Evolutionary conservation across 805 yeast genomes (phyloP).

Genomic region (Yarrowia phangngaensis): DNA sequence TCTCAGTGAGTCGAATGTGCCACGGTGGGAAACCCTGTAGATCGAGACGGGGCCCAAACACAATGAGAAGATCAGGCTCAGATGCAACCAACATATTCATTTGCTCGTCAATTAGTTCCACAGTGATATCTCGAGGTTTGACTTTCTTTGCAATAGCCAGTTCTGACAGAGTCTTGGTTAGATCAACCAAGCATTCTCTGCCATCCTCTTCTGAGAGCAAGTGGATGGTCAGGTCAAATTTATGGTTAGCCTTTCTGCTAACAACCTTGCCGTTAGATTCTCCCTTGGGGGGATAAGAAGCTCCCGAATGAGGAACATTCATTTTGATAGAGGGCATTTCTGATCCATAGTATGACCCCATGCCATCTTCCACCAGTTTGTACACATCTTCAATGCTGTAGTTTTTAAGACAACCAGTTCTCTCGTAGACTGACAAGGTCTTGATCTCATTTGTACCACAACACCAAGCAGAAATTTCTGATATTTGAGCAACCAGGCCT

Average conservation of each 20-base stretch:
- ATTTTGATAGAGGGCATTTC: slow-evolving; percentile 60
- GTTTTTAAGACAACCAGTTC: slow-evolving; percentile 60
- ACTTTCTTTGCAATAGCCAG: slow-evolving; percentile 61
- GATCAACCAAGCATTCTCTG: slow-evolving; percentile 79
- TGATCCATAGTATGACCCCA: slow-evolving; percentile 71
- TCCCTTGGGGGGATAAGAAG: slow-evolving; percentile 33
- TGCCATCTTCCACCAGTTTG: slow-evolving; percentile 54
- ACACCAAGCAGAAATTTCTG: slow-evolving; percentile 83
- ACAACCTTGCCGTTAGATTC: slow-evolving; percentile 23
- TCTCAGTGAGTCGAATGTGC: slow-evolving; percentile 88
- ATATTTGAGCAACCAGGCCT: slow-evolving; percentile 70
- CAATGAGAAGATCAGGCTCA: slow-evolving; percentile 87
- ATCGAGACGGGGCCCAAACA: slow-evolving; percentile 83
- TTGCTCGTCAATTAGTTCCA: slow-evolving; percentile 60
- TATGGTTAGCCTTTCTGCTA: background rate
- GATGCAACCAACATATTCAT: slow-evolving; percentile 66
- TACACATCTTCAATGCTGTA: slow-evolving; percentile 42
- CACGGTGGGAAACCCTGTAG: slow-evolving; percentile 97
- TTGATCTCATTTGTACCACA: slow-evolving; percentile 75
- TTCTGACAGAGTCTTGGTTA: slow-evolving; percentile 81
- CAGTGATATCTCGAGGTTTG: slow-evolving; percentile 61
- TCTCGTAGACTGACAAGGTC: slow-evolving; percentile 70
- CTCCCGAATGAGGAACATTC: slow-evolving; percentile 57
- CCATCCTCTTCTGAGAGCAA: slow-evolving; percentile 79
- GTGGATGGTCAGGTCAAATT: slow-evolving; percentile 51